Base-by-base conservation (phyloP, 2,329 filamentous ascomycete genomes). In the Thyridium curvatum region DNA sequence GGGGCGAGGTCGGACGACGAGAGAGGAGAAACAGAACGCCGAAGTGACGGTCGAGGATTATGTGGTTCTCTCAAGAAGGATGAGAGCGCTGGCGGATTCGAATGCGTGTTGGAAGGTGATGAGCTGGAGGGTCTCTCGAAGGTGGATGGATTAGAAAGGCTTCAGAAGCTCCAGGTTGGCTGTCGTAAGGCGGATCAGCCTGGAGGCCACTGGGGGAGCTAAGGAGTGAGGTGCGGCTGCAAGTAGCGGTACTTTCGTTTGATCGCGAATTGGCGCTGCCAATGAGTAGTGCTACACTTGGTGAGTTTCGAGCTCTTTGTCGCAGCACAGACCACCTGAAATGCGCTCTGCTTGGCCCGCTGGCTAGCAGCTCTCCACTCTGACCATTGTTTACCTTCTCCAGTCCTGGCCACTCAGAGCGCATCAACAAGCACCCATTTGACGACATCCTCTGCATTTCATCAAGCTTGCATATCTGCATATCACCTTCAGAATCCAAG, bases 1-100 rank as follows among this genome's bases (percentile, higher is more conserved):
- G 8, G 14, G 8, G 30, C 13, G 17, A 35, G 18, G 29, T 28
- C 5, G 32, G 31, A 33, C 45, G 39, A 38, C 41, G 37, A 40
- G 34, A 28, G 41, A 41, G 37, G 37, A 29, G 32, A 42, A 41
- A 38, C 44, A 39, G 36, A n/a, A n/a, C n/a, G n/a, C n/a, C 17
- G 40, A 44, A 38, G 46, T 33, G 49, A 53, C 48, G 45, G 48
- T 43, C 42, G 41, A 40, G 40, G 38, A 55, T 53, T 56, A 41
- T 45, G 42, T 51, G 51, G n/a, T n/a, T n/a, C n/a, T 26, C 21
- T 26, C 6, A 10, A 10, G 21, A 30, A 16, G 10, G 14, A 34
- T 3, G 32, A 9, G 32, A 14, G 18, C 30, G 10, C 8, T 38
- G 30, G n/a, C 18, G 30, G 18, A 32, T 13, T 16, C 16, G 32